These are phyloP conservation scores for Clonostachys sp. DNA, from an alignment of 2,329 filamentous ascomycete species.

Conservation along the genomic window DNA sequence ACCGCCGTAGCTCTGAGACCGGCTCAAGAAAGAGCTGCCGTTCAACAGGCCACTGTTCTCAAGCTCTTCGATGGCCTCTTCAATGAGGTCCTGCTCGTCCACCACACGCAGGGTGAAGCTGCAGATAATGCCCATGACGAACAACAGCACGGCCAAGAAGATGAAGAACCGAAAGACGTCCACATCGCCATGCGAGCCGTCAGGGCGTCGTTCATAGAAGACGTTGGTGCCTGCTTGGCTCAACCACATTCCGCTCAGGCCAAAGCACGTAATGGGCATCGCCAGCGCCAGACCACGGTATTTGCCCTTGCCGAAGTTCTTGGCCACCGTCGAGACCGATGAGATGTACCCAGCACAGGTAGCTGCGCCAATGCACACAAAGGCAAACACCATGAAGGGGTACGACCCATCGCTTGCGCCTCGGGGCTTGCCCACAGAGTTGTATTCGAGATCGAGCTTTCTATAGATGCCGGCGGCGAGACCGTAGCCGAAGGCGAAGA, in stretches of 20 bases:
- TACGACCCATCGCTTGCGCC: conserved; percentile 58
- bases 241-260: conserved; percentile 92
- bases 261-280: conserved; percentile 86
- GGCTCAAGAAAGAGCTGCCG: conserved; percentile 66
- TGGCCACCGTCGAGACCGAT: conserved; percentile 91
- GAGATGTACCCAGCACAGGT: conserved; percentile 88
- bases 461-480: conserved; percentile 76
- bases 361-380: conserved; percentile 75
- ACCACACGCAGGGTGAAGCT: conserved; percentile 72
- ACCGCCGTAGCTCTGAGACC: conserved; percentile 60
- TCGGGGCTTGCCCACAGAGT: conserved; percentile 21
- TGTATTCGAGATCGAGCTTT: conserved; percentile 41
- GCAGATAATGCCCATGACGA: conserved; percentile 68
- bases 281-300: conserved; percentile 87
- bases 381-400: conserved; percentile 78
- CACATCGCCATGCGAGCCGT: conserved; percentile 60
- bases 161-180: conserved; percentile 84
- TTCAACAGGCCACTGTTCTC: conserved; percentile 81
- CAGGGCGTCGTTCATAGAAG: conserved; percentile 63
- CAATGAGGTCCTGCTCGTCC: conserved; percentile 81
- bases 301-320: conserved; percentile 91
- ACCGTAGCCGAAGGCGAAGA: conserved; percentile 80
- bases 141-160: conserved; percentile 72
- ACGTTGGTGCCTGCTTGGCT: conserved; percentile 80
- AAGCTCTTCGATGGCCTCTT: conserved; percentile 85